Percentiles rank a stretch among this genome's conserved stretches.
phyloP scores from a whole-genome alignment of 495 filamentous ascomycete species.

The Echria macrotheca region DNA sequence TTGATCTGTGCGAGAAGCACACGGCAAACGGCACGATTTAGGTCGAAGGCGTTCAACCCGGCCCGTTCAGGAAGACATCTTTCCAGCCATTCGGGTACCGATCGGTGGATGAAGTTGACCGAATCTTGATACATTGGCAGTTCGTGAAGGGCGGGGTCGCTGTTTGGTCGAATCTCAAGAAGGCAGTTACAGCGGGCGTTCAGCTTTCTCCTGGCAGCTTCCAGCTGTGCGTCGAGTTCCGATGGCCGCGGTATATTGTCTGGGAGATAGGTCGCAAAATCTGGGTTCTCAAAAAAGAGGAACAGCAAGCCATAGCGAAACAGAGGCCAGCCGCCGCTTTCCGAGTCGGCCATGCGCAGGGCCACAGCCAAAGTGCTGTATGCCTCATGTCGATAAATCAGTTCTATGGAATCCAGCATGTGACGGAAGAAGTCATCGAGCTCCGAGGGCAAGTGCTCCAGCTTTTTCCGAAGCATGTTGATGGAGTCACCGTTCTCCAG shows the following conservation, averaged over 20 bases:
- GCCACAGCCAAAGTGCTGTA: not conserved
- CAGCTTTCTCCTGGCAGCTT: not conserved
- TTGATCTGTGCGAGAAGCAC: not conserved
- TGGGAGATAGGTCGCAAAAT: not conserved
- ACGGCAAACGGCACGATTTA: not conserved
- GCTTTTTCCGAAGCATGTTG: not conserved
- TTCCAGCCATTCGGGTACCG: not conserved
- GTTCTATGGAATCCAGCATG: not conserved
- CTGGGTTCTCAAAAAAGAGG: not conserved
- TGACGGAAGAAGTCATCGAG: not conserved
- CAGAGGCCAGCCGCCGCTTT: not conserved
- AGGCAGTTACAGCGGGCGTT: not conserved
- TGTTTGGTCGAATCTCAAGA: not conserved
- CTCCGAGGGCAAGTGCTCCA: not conserved
- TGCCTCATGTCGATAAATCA: not conserved
- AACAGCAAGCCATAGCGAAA: not conserved
- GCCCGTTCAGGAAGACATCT: not conserved
- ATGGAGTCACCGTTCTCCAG: not conserved
- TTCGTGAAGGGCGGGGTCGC: not conserved
- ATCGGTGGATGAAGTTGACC: not conserved
- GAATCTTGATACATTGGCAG: not conserved
- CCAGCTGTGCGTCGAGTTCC: not conserved
- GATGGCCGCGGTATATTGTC: not conserved
- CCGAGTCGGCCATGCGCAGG: not conserved
- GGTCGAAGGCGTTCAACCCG: not conserved